Evolutionary conservation across 2,329 filamentous ascomycete genomes (phyloP).

Genomic region (Thelonectria rubi): DNA sequence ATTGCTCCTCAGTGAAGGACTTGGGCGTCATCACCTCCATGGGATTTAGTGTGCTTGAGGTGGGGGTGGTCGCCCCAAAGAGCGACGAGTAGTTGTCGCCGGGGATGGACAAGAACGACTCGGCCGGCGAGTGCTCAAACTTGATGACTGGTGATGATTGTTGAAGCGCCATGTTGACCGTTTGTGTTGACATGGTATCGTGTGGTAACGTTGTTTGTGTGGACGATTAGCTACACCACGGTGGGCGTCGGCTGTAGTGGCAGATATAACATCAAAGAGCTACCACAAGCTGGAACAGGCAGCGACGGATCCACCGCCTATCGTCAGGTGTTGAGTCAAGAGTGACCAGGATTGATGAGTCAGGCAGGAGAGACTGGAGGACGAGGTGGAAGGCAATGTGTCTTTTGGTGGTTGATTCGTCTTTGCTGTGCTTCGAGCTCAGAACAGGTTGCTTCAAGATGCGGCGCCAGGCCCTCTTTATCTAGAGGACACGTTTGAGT

Average conservation of each 20-base stretch:
- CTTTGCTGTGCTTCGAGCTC: constrained; percentile 17
- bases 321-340: constrained; percentile 39
- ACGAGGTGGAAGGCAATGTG: constrained; percentile 43
- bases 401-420: constrained; percentile 32
- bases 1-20: constrained; percentile 47
- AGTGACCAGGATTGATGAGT: constrained; percentile 33
- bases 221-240: constrained; percentile 12
- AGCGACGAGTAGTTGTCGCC: constrained; percentile 60
- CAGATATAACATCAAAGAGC: constrained; percentile 22
- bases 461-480: constrained; percentile 47
- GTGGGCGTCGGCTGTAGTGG: constrained; percentile 10
- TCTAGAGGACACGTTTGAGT: constrained; percentile 47
- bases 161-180: constrained; percentile 53
- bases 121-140: constrained; percentile 63
- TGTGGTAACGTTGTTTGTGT: constrained; percentile 12
- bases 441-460: constrained; percentile 8
- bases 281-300: constrained; percentile 22
- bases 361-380: constrained; percentile 32
- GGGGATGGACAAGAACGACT: constrained; percentile 62
- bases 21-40: constrained; percentile 61
- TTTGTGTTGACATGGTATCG: constrained; percentile 27
- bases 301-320: constrained; percentile 28
- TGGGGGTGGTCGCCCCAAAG: constrained; percentile 51
- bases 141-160: constrained; percentile 57
- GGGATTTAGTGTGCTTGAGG: constrained; percentile 52